Base-by-base conservation (phyloP, 768 basidiomycete species). In the Boletus rubescentipes region DNA sequence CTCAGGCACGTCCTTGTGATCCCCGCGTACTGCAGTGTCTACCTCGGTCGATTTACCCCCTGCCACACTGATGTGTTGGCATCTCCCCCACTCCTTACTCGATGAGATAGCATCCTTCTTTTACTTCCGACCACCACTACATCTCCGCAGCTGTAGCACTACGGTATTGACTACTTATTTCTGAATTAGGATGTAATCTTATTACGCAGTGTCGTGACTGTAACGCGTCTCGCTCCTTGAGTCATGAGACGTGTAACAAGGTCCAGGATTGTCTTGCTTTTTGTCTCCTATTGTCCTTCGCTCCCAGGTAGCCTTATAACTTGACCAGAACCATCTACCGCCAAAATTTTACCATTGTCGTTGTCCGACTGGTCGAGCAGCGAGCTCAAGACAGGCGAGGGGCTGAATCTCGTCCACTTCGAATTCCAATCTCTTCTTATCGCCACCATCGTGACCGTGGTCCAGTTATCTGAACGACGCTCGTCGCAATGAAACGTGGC, bases 401-500 rank as follows among this genome's bases (percentile, higher is more conserved):
- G 26, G 3, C 26, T 26, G 26, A 26, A 26, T 26, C 26, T 26
- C 26, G 26, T 26, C 26, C 26, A 26, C 26, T 26, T 26, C 6
- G 3, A 26, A 26, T 26, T 26, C 26, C 26, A 26, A 26, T 6
- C 3, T 26, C 6, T 26, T 26, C 26, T 26, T 26, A 26, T 6
- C 26, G 26, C 26, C 26, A 26, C 26, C 26, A 26, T 26, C 26
- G n/a, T n/a, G 26, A 26, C 6, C 6, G 26, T 26, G 26, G 26
- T 26, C 6, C 26, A 26, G 26, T 4, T 26, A 26, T 26, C 26
- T 38, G 20, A 40, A 32, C 40, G 6, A 31, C 11, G 21, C 6
- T 8, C 29, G 5, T 16, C 32, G 23, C 39, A 18, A 69, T 68
- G 67, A 61, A 61, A 37, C 65, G 63, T 5, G 65, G 63, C 0